Evolutionary conservation across 371 early-diverging fungal species (phyloP).

Genomic region (Rhizopus delemar): DNA sequence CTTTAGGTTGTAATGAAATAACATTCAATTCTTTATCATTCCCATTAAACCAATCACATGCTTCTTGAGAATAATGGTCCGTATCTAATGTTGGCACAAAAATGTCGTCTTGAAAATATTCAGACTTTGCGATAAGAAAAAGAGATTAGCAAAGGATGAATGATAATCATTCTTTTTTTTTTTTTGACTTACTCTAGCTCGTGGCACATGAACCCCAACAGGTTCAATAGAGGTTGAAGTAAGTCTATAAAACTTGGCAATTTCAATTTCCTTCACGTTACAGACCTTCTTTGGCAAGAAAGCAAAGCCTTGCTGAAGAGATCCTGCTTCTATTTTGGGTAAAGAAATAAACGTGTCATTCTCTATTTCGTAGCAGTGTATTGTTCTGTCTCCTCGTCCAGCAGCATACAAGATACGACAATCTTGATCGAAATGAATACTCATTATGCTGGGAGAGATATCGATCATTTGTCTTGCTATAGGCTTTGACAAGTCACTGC

Average conservation of each 20-base stretch:
- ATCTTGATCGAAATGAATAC: constrained; percentile 70
- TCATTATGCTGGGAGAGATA: constrained; percentile 74
- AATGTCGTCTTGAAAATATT: constrained; percentile 87
- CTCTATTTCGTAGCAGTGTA: constrained; percentile 44
- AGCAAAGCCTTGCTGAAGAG: constrained; percentile 69
- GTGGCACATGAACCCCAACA: constrained; percentile 73
- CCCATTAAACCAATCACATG: constrained; percentile 62
- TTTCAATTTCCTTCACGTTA: constrained; percentile 67
- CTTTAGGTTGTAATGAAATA: constrained; percentile 61
- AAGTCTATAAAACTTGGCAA: constrained; percentile 68
- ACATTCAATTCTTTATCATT: constrained; percentile 19
- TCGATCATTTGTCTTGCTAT: constrained; percentile 57
- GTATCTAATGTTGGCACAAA: constrained; percentile 68
- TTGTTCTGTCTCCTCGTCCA: constrained; percentile 64
- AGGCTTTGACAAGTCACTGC: constrained; percentile 41
- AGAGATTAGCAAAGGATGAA: background rate
- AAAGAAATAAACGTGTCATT: constrained; percentile 39
- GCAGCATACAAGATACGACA: constrained; percentile 61
- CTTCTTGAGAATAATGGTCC: constrained; percentile 51
- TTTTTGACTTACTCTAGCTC: constrained; percentile 55
- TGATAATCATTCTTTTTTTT: background rate
- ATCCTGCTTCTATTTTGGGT: constrained; percentile 61
- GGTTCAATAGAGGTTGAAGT: constrained; percentile 66
- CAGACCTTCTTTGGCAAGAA: constrained; percentile 68
- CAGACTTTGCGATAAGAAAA: constrained; percentile 47